Evolutionary conservation across 169 alveolate genomes (phyloP), one percentile per base, ranked within the genome.

Genomic region (Plasmodium knowlesi): DNA sequence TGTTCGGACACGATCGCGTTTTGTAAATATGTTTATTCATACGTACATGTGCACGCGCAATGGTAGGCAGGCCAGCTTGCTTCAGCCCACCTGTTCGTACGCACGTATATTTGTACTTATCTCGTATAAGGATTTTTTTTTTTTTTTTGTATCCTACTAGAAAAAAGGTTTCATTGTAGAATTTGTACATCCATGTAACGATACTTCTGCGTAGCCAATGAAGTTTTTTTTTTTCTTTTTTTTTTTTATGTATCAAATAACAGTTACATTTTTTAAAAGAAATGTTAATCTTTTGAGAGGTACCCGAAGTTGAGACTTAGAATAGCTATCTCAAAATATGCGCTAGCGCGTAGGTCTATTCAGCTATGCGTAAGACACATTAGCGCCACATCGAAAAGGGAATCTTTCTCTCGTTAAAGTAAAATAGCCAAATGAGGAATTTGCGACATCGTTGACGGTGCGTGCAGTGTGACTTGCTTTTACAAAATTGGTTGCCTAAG

Each of bases 251-350:
- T 22, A 79, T 14, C 50, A 37, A 79, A 79, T n/a, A 8, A 41
- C 30, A 41, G 30, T 41, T 4, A 79, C 70, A 79, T 41, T 79
- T 79, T 39, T 41, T 41, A 50, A 79, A 41, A 79, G 84, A 79
- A 79, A 79, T 79, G 84, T 41, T 41, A 79, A 79, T 16, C 84
- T 43, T 34, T 79, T 79, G 72, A 79, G 12, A 1, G 14, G 37
- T 22, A 67, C 76, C 76, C 30, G 25, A 67, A 43, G 70, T 61
- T 34, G 34, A 79, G 39, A 79, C 4, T 41, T 79, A 79, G n/a
- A 79, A 41, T 22, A 22, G 34, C 30, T 22, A 50, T n/a, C 50
- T 41, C 4, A 41, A 22, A 79, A 41, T 34, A 79, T 50, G 32
- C 16, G 14, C 28, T 10, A 41, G 84, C 46, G 30, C 28, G 5